Evolutionary conservation across 441 rosid genomes (phyloP), one percentile per base, ranked within the genome.

Genomic region (Cnidoscolus chayamansa): DNA sequence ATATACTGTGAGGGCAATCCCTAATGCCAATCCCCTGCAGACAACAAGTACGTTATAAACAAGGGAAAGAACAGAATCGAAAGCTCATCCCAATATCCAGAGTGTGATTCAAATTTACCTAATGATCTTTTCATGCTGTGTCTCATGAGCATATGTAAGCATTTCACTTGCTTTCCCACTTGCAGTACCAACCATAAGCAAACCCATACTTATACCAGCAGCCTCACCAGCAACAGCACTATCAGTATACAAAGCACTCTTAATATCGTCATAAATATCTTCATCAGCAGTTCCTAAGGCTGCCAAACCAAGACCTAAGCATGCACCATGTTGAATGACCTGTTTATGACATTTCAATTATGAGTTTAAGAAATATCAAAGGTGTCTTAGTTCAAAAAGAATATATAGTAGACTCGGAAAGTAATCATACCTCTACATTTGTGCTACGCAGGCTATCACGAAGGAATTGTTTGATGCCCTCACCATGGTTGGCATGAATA

Each of bases 171-270:
- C 98, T 78, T 89, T 92, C 83, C 89, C 97, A 70, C 94, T 95
- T 15, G 98, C 98, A 70, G 99, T 92, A 80, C 99, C 99, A 75
- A 91, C 99, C 98, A 92, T 88, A n/a, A 95, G 90, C 77, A 95
- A 79, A 69, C 99, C 98, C 92, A 95, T 91, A 83, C 98, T 87
- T 70, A 95, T 88, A 43, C 99, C 99, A 80, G 98, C 99, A 84
- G 99, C 99, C 84, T 95, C 99, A 73, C 99, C 97, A 62, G 98
- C 97, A 76, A 95, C 97, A 51, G 98, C 98, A 83, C 96, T 91
- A 78, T 92, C 99, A 31, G 90, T 85, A 20, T 92, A 90, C 58
- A 95, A 85, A 68, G 83, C 92, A 72, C 79, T 89, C 84, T 95
- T 90, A 53, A 92, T 82, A 71, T 95, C 96, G 76, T 92, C 98